Percentiles rank a stretch among this genome's conserved stretches.
Conservation (phyloP, 1,284 basidiomycete genomes). For the Thelephora terrestris region DNA sequence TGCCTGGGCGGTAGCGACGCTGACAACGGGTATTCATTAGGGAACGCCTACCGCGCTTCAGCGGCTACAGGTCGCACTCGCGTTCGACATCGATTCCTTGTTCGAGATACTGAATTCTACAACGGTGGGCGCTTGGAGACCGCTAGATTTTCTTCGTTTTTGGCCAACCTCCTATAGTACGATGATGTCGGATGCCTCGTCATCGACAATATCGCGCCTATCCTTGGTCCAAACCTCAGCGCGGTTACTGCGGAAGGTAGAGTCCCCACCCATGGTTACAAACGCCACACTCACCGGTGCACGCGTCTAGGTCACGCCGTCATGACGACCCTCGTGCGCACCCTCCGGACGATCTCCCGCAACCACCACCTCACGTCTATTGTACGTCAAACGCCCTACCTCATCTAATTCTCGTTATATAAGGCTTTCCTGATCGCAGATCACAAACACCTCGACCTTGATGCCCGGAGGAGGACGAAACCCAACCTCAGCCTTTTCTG, state of each 20-base stretch:
- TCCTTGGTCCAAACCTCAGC: constrained; percentile 59
- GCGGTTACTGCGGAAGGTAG: constrained; percentile 55
- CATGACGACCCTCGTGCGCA: constrained; percentile 64
- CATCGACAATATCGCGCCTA: constrained; percentile 53
- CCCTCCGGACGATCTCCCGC: constrained; percentile 43
- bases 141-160: not conserved
- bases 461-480: constrained; percentile 19
- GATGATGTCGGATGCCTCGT: constrained; percentile 28
- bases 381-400: constrained; percentile 32
- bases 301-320: constrained; percentile 43
- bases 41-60: constrained; percentile 22
- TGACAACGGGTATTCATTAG: constrained; percentile 15
- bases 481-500: constrained; percentile 28
- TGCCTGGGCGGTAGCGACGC: not conserved
- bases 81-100: constrained; percentile 46
- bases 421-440: constrained; percentile 18
- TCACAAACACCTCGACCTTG: constrained; percentile 35
- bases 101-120: constrained; percentile 40
- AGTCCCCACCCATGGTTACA: no score
- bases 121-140: constrained; percentile 17
- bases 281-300: not conserved
- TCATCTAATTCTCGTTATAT: not conserved
- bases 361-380: constrained; percentile 36
- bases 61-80: constrained; percentile 37
- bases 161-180: not conserved